Evolutionary conservation across 768 basidiomycete species (phyloP), one percentile per base, ranked within the genome.

Genomic region (Panaeolus papilionaceus): DNA sequence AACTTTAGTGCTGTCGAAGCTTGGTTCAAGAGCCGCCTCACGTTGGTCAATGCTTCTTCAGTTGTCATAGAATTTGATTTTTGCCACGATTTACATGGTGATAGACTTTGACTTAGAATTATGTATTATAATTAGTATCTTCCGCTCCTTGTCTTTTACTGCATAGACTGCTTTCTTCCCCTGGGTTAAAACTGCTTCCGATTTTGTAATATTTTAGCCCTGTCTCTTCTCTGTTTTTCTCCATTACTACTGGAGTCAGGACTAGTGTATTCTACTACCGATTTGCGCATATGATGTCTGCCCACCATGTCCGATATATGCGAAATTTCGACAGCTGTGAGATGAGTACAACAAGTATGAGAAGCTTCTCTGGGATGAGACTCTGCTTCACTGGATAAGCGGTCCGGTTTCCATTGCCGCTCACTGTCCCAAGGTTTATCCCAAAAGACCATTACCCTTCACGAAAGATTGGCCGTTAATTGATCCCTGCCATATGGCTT

Each of bases 1-100:
- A 75, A 72, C n/a, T 37, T 58, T 33, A 37, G 54, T 16, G 9
- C 33, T 23, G 54, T 58, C 26, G 26, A 58, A 37, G 54, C 26
- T 18, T 58, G 54, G 54, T 58, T 58, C 54, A 58, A 58, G 54
- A 14, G 28, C 14, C 54, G 54, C 33, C 54, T 58, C 11, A 7
- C 54, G 0, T 28, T 58, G 28, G 33, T 37, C 14, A 33, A 26
- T 7, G 11, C 54, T 28, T 58, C 54, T 33, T 33, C 54, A 37
- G 33, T 58, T 28, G 33, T 58, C 33, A 58, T 58, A 58, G 54
- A 58, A 33, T 58, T 58, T 58, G 54, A 58, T 14, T 58, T 58
- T 37, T 58, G 54, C 26, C 28, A 58, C 54, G 14, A 58, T 58
- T 37, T 28, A 33, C 14, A 28, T 58, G 14, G 54, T 37, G 54